Conservation (phyloP, 192 early-diverging fungal species). For the Nowakowskiella sp. region DNA sequence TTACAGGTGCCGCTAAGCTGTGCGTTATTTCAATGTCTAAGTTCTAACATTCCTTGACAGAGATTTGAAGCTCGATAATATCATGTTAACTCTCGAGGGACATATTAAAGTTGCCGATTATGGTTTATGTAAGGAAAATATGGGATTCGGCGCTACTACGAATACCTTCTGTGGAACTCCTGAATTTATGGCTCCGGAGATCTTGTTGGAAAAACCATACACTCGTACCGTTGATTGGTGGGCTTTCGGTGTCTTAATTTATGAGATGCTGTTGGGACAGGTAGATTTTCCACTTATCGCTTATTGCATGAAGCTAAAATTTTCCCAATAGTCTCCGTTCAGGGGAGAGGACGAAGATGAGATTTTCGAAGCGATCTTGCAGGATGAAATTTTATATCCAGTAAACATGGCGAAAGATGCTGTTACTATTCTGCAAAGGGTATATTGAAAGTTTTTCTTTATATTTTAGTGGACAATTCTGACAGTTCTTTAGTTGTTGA, state of each 20-base stretch:
- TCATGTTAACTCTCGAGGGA: slow-evolving; percentile 81
- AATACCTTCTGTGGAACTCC: slow-evolving; percentile 97
- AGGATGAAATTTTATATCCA: slow-evolving; percentile 92
- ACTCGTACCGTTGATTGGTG: slow-evolving; percentile 98
- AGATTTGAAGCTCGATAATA: slow-evolving; percentile 96
- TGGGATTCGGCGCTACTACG: slow-evolving; percentile 79
- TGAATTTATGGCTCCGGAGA: slow-evolving; percentile 99
- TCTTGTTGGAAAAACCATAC: slow-evolving; percentile 90
- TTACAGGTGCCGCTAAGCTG: slow-evolving; percentile 47
- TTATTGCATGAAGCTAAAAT: not conserved
- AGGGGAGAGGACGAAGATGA: slow-evolving; percentile 93
- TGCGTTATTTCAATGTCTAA: not conserved
- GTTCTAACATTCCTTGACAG: slow-evolving; percentile 23
- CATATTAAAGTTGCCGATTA: slow-evolving; percentile 99
- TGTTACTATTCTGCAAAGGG: slow-evolving; percentile 82
- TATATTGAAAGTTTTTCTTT: slow-evolving; percentile 18
- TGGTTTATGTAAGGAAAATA: slow-evolving; percentile 95
- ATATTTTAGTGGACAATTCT: not conserved
- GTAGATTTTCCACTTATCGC: slow-evolving; percentile 10
- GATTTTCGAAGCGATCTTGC: slow-evolving; percentile 95
- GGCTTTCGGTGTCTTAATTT: slow-evolving; percentile 69
- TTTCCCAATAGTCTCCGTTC: slow-evolving; percentile 70
- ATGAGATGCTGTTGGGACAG: slow-evolving; percentile 54
- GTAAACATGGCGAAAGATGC: slow-evolving; percentile 90
- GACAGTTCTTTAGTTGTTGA: slow-evolving; percentile 54